These are phyloP conservation scores for Fulvia fulva DNA, from an alignment of 2,329 filamentous ascomycete genomes.

Conservation along the genomic window DNA sequence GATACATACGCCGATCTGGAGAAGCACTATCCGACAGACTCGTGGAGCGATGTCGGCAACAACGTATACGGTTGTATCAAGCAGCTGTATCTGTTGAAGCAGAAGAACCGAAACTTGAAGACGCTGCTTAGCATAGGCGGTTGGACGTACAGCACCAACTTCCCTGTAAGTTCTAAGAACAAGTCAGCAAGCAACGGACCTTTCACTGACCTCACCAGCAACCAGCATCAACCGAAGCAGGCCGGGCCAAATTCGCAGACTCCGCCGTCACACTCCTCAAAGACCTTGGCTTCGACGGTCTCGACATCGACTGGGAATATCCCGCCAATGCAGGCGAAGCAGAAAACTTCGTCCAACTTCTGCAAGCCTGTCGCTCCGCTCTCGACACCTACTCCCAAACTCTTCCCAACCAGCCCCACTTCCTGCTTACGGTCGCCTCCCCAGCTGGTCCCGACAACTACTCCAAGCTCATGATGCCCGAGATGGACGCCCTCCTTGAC, in stretches of 20 bases:
- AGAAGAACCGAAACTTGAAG: constrained; percentile 71
- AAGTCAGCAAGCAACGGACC: no score
- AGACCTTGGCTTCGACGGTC: constrained; percentile 66
- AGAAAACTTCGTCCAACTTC: constrained; percentile 36
- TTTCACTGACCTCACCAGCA: constrained; percentile 1
- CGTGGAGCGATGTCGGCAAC: constrained; percentile 59
- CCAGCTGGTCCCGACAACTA: constrained; percentile 44
- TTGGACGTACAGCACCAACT: constrained; percentile 76
- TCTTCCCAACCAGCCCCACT: constrained; percentile 36
- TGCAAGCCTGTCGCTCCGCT: constrained; percentile 36
- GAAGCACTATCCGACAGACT: constrained; percentile 66
- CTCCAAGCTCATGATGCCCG: constrained; percentile 38
- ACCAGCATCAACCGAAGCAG: constrained; percentile 60
- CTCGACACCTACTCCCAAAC: constrained; percentile 40
- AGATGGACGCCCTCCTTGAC: constrained; percentile 42
- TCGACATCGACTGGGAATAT: constrained; percentile 51
- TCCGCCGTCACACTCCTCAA: constrained; percentile 71
- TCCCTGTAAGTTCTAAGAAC: constrained; percentile 45
- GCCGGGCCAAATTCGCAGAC: constrained; percentile 63
- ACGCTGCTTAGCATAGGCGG: constrained; percentile 78
- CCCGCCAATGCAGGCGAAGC: constrained; percentile 39
- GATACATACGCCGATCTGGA: constrained; percentile 66
- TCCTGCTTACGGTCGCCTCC: constrained; percentile 44
- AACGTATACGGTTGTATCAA: constrained; percentile 76
- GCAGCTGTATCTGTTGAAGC: constrained; percentile 72